These are phyloP conservation scores for Dactylonectria estremocensis DNA, from an alignment of 2,329 filamentous ascomycete genomes.

Conservation along the genomic window DNA sequence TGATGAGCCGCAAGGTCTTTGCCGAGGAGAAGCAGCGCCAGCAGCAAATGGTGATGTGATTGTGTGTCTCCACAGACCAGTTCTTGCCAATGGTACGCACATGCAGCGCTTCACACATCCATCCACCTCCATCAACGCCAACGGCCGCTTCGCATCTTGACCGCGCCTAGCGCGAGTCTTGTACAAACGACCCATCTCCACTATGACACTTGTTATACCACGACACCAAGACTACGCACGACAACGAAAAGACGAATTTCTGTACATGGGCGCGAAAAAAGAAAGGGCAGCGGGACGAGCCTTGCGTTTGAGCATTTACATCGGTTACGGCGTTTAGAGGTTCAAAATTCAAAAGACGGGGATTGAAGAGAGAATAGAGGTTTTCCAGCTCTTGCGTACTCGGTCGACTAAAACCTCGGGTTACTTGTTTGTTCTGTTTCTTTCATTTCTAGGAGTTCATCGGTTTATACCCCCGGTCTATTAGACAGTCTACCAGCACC, in stretches of 20 bases:
- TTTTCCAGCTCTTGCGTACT: constrained; percentile 21
- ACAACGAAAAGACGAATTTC: constrained; percentile 34
- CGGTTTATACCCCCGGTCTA: constrained; percentile 51
- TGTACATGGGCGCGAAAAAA: constrained; percentile 46
- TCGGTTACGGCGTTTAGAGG: constrained; percentile 45
- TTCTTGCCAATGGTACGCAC: constrained; percentile 15
- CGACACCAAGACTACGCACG: constrained; percentile 38
- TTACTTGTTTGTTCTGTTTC: constrained; percentile 23
- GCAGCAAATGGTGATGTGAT: constrained; percentile 44
- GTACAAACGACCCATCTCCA: constrained; percentile 44
- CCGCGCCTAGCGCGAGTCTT: constrained; percentile 3
- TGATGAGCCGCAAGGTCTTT: constrained; percentile 93
- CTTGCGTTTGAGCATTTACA: constrained; percentile 47
- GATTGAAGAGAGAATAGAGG: constrained; percentile 11
- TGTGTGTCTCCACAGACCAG: constrained; percentile 2
- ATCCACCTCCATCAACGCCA: constrained; percentile 19
- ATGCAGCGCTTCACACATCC: not conserved
- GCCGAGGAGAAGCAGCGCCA: constrained; percentile 84
- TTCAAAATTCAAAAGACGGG: constrained; percentile 38
- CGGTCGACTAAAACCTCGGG: constrained; percentile 2
- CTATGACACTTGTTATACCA: constrained; percentile 39
- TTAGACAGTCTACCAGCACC: constrained; percentile 48
- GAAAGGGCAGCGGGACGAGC: constrained; percentile 25
- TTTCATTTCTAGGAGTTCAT: constrained; percentile 45
- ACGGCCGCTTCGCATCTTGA: constrained; percentile 20